phyloP scores from a whole-genome alignment of 768 basidiomycete genomes.

The Omphalotus guepiniiformis region DNA sequence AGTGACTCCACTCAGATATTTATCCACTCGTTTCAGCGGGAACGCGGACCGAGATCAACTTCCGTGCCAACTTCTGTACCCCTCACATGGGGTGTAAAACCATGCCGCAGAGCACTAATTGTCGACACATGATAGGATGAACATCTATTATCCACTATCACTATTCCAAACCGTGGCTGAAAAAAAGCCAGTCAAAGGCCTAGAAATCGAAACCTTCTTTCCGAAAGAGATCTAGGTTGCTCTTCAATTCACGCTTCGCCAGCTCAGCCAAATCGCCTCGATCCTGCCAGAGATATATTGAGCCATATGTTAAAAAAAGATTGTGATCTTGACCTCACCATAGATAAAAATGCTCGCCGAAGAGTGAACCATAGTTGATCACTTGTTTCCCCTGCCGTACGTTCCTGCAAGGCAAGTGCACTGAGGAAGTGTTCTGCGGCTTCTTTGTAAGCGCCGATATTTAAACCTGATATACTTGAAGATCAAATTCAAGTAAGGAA shows the following conservation, averaged over 20 bases:
- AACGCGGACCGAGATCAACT: too few relatives aligned
- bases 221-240: constrained; percentile 69
- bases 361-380: constrained; percentile 90
- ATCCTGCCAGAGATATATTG: constrained; percentile 39
- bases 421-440: constrained; percentile 94
- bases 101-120: too few relatives aligned
- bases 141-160: too few relatives aligned
- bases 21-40: too few relatives aligned
- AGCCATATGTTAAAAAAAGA: not conserved
- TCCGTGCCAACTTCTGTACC: too few relatives aligned
- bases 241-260: constrained; percentile 57
- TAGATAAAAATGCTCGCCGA: constrained; percentile 69
- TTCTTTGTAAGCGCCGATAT: constrained; percentile 93
- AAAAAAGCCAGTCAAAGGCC: constrained; percentile 11
- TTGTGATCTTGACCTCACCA: constrained; percentile 61
- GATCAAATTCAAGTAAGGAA: constrained; percentile 2
- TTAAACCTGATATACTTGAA: constrained; percentile 52
- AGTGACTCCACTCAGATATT: too few relatives aligned
- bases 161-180: too few relatives aligned
- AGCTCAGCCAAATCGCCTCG: constrained; percentile 78
- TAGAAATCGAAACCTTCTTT: constrained; percentile 89
- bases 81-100: too few relatives aligned
- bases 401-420: constrained; percentile 75
- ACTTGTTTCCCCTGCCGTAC: constrained; percentile 64
- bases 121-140: too few relatives aligned